Evolutionary conservation across 345 rosid species (phyloP), one percentile per base, ranked within the genome.

Genomic region (Ceriops zippeliana): DNA sequence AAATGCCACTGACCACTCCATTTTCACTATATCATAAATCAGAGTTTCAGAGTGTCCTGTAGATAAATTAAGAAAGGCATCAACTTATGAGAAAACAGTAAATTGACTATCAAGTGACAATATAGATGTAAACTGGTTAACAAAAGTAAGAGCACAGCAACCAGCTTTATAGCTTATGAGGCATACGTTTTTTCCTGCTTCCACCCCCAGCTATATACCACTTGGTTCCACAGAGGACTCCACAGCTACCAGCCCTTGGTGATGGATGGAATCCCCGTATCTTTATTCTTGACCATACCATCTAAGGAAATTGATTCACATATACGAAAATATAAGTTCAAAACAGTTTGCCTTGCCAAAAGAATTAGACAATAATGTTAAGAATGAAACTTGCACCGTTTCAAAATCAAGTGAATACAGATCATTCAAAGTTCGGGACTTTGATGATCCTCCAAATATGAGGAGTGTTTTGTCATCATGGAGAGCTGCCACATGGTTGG

Each of bases 121-220:
- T 6, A 1, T 22, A 21, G 28, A 11, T 34, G 37, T 27, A 32
- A 46, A 61, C 37, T 13, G 11, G 5, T 16, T 24, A 1, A 71
- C 16, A 46, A 22, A 28, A 11, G 22, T 9, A 13, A 13, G 31
- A 27, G 49, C 56, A 38, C 32, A 15, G 30, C 17, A 42, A 42
- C 49, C 49, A 42, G 59, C 22, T 27, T 54, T 67, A 74, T 72
- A 30, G 75, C 70, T 74, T 62, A 67, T 19, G 47, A 60, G 61
- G 73, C 90, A 63, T 91, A 95, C 97, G 71, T 78, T 91, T 91
- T 79, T 95, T 95, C 80, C 92, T 83, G 89, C 87, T 91, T 81
- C 99, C 99, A 59, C 99, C 99, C 65, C 99, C 99, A 13, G 87
- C 85, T 75, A 95, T 95, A 77, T 88, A 90, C 99, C 99, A 95